Conservation (phyloP, 192 early-diverging fungal genomes). For the Geranomyces michiganensis region DNA sequence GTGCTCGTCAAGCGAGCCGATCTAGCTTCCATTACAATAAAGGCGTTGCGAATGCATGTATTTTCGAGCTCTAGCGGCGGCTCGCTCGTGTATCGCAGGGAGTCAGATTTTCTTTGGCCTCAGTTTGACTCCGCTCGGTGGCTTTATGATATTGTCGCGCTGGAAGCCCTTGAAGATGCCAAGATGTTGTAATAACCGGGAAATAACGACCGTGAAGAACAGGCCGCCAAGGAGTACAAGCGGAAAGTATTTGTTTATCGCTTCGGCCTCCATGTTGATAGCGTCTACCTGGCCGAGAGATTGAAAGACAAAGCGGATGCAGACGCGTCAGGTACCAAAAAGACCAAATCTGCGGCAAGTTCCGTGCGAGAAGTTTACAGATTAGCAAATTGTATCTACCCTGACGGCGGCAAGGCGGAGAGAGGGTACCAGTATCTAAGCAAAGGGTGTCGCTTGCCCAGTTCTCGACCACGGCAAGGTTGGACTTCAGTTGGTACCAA, state of each 20-base stretch:
- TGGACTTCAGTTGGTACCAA: no score
- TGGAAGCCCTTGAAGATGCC: slow-evolving; percentile 16
- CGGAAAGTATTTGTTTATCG: slow-evolving; percentile 32
- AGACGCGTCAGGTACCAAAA: no score
- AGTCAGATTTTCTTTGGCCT: background rate
- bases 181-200: slow-evolving; percentile 2
- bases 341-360: no score
- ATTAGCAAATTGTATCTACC: no score
- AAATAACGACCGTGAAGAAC: slow-evolving; percentile 5
- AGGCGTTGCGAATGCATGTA: no score
- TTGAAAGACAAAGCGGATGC: background rate
- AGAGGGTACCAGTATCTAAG: no score
- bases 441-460: no score
- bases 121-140: slow-evolving; percentile 18
- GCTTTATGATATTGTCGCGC: slow-evolving; percentile 12
- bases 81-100: background rate
- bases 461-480: no score
- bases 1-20: no score
- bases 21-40: no score
- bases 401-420: no score
- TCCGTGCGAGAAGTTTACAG: no score
- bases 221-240: slow-evolving; percentile 27
- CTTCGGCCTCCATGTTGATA: slow-evolving; percentile 20
- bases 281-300: background rate
- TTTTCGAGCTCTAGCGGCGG: background rate